Evolutionary conservation across 371 early-diverging fungal species (phyloP).

Genomic region (Syncephalastrum racemosum): DNA sequence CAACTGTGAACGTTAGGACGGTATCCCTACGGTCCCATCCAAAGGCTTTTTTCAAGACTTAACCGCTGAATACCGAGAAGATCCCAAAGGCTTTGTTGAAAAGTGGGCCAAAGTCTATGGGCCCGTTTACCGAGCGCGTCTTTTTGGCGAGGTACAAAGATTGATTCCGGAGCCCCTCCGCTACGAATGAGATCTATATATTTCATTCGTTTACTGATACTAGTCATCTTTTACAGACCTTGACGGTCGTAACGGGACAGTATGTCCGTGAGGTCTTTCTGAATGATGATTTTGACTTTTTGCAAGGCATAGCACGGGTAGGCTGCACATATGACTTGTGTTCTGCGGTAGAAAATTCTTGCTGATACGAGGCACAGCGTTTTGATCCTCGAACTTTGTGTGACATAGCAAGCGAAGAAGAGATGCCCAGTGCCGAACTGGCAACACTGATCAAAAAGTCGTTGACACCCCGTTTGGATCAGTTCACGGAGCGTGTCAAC

Average conservation of each 20-base stretch:
- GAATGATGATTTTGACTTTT: slow-evolving; percentile 18
- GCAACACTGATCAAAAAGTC: slow-evolving; percentile 1
- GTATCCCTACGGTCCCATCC: slow-evolving; percentile 22
- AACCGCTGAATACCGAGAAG: slow-evolving; percentile 13
- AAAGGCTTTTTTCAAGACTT: slow-evolving; percentile 18
- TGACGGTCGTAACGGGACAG: slow-evolving; percentile 12
- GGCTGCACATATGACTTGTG: not conserved
- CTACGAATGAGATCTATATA: too few species aligned
- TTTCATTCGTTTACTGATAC: too few species aligned
- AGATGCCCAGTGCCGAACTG: not conserved
- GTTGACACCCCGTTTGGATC: not conserved
- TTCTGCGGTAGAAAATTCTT: not conserved
- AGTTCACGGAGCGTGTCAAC: not conserved
- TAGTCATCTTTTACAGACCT: not conserved
- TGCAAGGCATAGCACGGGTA: slow-evolving; percentile 9
- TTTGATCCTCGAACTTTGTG: slow-evolving; percentile 5
- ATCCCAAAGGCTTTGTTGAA: slow-evolving; percentile 20
- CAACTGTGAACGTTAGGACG: too few species aligned
- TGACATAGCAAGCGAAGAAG: not conserved
- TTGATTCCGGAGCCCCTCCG: too few species aligned
- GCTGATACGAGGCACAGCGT: not conserved
- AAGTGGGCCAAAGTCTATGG: slow-evolving; percentile 20
- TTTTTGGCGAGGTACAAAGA: slow-evolving; percentile 19
- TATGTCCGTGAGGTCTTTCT: slow-evolving; percentile 20
- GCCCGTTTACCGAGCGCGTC: slow-evolving; percentile 19